These are phyloP conservation scores for Krasilnikovozyma curviuscula DNA, from an alignment of 768 basidiomycete genomes.

Conservation along the genomic window DNA sequence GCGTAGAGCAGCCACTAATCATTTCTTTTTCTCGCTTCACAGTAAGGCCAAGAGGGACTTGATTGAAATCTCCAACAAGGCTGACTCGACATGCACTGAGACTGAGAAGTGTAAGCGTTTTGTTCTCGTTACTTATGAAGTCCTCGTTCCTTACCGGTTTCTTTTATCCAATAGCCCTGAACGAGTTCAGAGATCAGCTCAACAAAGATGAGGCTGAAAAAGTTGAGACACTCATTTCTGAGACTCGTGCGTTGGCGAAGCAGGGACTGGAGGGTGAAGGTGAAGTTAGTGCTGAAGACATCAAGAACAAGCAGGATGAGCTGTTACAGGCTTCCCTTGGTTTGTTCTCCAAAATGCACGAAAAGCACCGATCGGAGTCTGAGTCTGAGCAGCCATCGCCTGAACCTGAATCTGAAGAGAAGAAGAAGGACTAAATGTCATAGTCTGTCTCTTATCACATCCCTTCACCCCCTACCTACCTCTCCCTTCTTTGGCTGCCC, in stretches of 20 bases:
- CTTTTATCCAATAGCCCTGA: slow-evolving; percentile 43
- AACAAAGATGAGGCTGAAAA: slow-evolving; percentile 84
- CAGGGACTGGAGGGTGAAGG: slow-evolving; percentile 80
- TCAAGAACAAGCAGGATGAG: slow-evolving; percentile 82
- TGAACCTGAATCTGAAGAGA: too few relatives aligned
- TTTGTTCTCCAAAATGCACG: slow-evolving; percentile 74
- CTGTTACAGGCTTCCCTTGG: slow-evolving; percentile 87
- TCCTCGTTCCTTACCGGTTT: slow-evolving; percentile 8
- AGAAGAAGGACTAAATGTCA: too few relatives aligned
- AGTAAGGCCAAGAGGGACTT: slow-evolving; percentile 61
- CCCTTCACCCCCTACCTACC: too few relatives aligned
- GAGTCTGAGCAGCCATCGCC: too few relatives aligned
- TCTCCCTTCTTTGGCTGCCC: too few relatives aligned
- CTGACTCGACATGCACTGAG: slow-evolving; percentile 78
- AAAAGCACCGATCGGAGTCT: slow-evolving; percentile 20
- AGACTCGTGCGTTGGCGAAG: slow-evolving; percentile 69
- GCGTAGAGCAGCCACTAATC: not conserved
- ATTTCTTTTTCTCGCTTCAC: too few relatives aligned
- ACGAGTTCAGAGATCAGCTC: slow-evolving; percentile 93
- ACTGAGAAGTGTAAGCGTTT: slow-evolving; percentile 67
- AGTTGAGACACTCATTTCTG: slow-evolving; percentile 63
- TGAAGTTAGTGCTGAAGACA: slow-evolving; percentile 58
- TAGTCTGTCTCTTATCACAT: too few relatives aligned
- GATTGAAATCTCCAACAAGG: slow-evolving; percentile 94
- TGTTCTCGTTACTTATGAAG: not conserved